Evolutionary conservation across 2,329 filamentous ascomycete genomes (phyloP), one percentile per base, ranked within the genome.

Genomic region (Aspergillus ochraceus): DNA sequence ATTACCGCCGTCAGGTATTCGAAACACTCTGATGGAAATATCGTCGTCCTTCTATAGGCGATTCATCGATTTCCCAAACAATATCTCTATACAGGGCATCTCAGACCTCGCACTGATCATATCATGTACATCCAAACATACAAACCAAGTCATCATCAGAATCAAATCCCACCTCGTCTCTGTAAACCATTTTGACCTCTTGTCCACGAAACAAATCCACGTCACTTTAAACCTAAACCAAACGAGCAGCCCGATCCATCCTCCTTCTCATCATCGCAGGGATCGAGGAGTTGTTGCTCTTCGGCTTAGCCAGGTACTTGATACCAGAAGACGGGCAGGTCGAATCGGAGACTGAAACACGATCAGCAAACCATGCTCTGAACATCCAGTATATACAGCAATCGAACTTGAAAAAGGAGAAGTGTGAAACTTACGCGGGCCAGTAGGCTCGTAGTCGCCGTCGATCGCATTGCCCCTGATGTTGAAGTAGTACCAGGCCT

Each of bases 271-370:
- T 24, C 53, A 54, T 51, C 4, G 42, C 45, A 29, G 52, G 20
- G 11, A 29, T 19, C 10, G 60, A 45, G 24, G 30, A 47, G 47
- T 54, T 56, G 26, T 50, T 47, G 52, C 47, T 52, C 39, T 22
- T 58, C 14, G 49, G 73, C 75, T 90, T 90, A 36, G 86, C 86
- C 9, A 84, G 74, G 71, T 91, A 91, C 68, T 84, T 84, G 70
- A 92, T 86, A 2, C 85, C 86, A 0, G 76, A 81, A 42, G 72
- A 70, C 0, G 89, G 86, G 72, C 90, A 93, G 49, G 79, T 84
- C 26, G 86, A 86, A 52, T 81, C 56, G 20, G 68, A 54, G 9
- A 74, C 72, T 49, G 14, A 47, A 36, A 4, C 6, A 8, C 17
- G 30, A 56, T 39, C 9, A 47, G 45, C 10, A n/a, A 51, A 2